Evolutionary conservation across 2,329 filamentous ascomycete genomes (phyloP), one percentile per base, ranked within the genome.

Genomic region (Diaporthe humulicola): DNA sequence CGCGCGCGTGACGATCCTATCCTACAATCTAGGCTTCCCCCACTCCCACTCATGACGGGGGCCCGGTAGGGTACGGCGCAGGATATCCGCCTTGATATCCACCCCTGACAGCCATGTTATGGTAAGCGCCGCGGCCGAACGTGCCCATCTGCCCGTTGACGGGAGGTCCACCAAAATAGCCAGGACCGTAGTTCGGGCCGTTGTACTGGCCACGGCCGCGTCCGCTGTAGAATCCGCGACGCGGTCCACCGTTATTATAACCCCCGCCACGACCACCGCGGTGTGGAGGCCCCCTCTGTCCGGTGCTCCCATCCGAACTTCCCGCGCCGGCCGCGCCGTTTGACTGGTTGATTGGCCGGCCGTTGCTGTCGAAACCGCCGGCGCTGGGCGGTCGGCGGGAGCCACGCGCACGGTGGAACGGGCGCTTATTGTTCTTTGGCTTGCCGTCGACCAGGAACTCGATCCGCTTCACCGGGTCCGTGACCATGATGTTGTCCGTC

Each of bases 401-500:
- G 2, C 80, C 79, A 15, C 80, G 78, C 9, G 79, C 57, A 2
- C 83, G 82, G 28, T 78, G 75, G 52, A 82, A 83, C 1, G 82
- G 81, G 6, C 83, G 75, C 36, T 83, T 83, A 1, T 81, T 78
- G 8, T 77, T 80, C 73, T 83, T 84, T 0, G 86, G 88, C 77
- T 88, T 88, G 6, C 85, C 83, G 14, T 88, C 91, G 30, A 93
- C 85, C 0, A 86, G 86, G 74, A 93, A 95, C 3, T 93, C 86
- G 54, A 94, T 94, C 76, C 84, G 87, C 78, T 91, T 90, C 60
- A 94, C 80, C 0, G 94, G 93, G 30, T 91, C 84, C 67, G 93
- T 92, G 0, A 92, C 92, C 90, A 93, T 93, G 57, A 91, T 85
- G 9, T 92, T 84, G 0, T 89, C 88, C 1, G 85, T 83, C 7